phyloP scores from a whole-genome alignment of 169 alveolate genomes.

The Cryptosporidium xiaoi region DNA sequence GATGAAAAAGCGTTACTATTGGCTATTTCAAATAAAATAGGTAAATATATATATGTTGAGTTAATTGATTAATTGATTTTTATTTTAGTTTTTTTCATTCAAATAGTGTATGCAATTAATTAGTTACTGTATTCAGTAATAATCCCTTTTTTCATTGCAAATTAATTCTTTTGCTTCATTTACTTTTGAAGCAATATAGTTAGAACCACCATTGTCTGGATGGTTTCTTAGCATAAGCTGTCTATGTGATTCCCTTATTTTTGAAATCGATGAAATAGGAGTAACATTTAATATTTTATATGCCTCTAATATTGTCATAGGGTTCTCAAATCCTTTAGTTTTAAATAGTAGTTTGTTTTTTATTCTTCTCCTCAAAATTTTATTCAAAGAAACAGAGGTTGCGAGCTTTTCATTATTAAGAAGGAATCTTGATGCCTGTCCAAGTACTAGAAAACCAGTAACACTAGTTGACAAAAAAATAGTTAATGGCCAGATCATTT shows the following conservation, averaged over 20 bases:
- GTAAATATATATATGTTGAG: neutral
- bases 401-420: neutral
- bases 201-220: slow-evolving; percentile 92
- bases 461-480: slow-evolving; percentile 7
- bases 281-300: slow-evolving; percentile 71
- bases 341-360: slow-evolving; percentile 12
- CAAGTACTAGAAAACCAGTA: slow-evolving; percentile 6
- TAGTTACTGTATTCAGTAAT: too few relatives aligned
- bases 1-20: too few relatives aligned
- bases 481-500: slow-evolving; percentile 50
- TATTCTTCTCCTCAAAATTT: neutral
- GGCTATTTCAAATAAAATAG: too few relatives aligned
- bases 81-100: too few relatives aligned
- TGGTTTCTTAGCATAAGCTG: slow-evolving; percentile 90
- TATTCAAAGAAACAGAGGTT: neutral
- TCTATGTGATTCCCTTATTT: slow-evolving; percentile 78
- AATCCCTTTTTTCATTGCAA: slow-evolving; percentile 19
- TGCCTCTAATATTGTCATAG: slow-evolving; percentile 77
- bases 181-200: slow-evolving; percentile 90
- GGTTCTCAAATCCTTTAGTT: slow-evolving; percentile 75
- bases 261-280: slow-evolving; percentile 40
- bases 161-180: slow-evolving; percentile 88
- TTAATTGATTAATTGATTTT: too few relatives aligned
- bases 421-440: neutral
- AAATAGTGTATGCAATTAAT: too few relatives aligned